Base-by-base conservation (phyloP, 2,329 filamentous ascomycete genomes). In the Fusarium metavorans region DNA sequence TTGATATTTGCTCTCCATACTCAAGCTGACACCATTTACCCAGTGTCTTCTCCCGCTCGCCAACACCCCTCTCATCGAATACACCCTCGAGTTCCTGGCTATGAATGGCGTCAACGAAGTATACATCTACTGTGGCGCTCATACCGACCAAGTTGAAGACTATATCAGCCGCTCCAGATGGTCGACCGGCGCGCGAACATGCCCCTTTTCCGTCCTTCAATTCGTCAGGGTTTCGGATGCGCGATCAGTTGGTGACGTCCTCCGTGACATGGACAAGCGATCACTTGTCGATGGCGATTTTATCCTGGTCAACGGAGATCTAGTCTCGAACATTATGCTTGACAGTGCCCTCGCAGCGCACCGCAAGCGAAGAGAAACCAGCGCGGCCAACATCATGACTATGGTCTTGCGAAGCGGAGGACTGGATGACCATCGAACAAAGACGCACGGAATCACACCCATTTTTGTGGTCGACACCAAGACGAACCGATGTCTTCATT, bases 341-440 rank as follows among this genome's bases (percentile, higher is more conserved):
- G 94, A 96, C 71, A 87, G 87, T 57, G 93, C 94, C 10, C 85
- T 99, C 61, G 90, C 92, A 4, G 92, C 91, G 63, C 97, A 99
- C 82, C 91, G 94, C 70, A 92, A 92, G 65, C 92, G 97, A 68
- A 91, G 95, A 69, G 90, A 92, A 80, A 91, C 92, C 64, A 95
- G 97, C 85, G 96, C 97, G 79, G 96, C 97, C 81, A 95, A 96
- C 41, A 98, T 98, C 83, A 98, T 99, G 97, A 99, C 97, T 4
- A 93, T 98, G 88, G 90, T 99, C 14, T 85, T 98, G 68, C 90
- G 95, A 54, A 93, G 95, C 81, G 94, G 92, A 10, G 94, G 94
- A 54, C 85, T 88, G 8, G 83, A 83, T 10, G 87, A 87, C 57
- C 95, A 98, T 83, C 88, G 94, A 64, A 95, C 94, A 32, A 96